These are phyloP conservation scores for Fusarium goolgardi DNA, from an alignment of 2,329 filamentous ascomycete genomes.

Conservation along the genomic window DNA sequence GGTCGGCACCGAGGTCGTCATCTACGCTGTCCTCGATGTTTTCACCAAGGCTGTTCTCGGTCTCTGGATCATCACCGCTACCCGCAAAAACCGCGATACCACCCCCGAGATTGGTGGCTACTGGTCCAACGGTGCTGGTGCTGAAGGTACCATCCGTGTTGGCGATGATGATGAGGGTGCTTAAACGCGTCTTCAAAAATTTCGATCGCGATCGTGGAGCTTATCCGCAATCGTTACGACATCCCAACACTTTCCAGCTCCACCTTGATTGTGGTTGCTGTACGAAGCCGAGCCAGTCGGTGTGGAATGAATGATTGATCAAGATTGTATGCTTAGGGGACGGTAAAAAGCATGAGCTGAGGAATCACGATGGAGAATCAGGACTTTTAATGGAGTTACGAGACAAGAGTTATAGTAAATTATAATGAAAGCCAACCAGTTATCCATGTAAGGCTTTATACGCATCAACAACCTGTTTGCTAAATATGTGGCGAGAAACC, in stretches of 20 bases:
- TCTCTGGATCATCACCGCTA: constrained; percentile 51
- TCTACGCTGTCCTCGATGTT: constrained; percentile 49
- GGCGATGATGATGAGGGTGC: constrained; percentile 53
- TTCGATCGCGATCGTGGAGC: not conserved
- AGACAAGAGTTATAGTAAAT: not conserved
- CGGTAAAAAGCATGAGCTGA: not conserved
- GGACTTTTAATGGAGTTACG: not conserved
- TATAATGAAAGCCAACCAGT: not conserved
- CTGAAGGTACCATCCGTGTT: constrained; percentile 56
- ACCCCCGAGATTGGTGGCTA: constrained; percentile 54
- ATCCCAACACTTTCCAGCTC: not conserved
- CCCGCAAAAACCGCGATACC: constrained; percentile 53
- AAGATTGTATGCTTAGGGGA: constrained; percentile 13
- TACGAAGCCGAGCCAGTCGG: not conserved
- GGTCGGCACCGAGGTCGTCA: constrained; percentile 48
- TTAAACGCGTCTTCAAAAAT: constrained; percentile 4
- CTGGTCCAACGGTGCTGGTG: constrained; percentile 53
- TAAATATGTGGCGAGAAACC: not conserved
- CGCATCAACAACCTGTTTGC: not conserved
- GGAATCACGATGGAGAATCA: not conserved
- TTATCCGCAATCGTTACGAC: not conserved
- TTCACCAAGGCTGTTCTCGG: constrained; percentile 49
- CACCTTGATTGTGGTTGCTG: not conserved
- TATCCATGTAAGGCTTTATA: fast-evolving
- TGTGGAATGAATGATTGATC: constrained; percentile 10